These are phyloP conservation scores for Nepenthes alata DNA, from an alignment of 179 eudicot species.

Conservation along the genomic window DNA sequence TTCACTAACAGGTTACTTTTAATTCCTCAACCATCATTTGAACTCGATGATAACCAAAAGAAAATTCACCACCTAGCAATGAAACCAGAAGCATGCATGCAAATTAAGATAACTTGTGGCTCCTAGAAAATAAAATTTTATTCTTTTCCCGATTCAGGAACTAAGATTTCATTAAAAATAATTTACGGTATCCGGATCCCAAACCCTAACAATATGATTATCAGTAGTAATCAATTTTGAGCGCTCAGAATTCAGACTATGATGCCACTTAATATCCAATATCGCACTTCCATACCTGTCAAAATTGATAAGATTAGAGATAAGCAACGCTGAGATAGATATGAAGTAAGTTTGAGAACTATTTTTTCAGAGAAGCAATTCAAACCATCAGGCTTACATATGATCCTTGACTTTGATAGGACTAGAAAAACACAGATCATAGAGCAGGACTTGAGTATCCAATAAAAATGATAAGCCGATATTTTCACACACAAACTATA, in stretches of 20 bases:
- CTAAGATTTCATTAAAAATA: neutral
- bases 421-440: conserved; percentile 79
- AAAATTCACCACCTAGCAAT: neutral
- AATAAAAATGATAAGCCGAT: conserved; percentile 6
- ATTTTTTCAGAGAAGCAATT: conserved; percentile 2
- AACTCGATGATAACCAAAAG: neutral
- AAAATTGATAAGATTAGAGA: conserved; percentile 4
- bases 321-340: neutral
- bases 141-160: neutral
- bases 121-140: neutral
- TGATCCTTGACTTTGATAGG: conserved; percentile 89
- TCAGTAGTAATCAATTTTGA: conserved; percentile 73
- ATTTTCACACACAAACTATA: neutral
- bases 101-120: neutral
- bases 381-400: conserved; percentile 44
- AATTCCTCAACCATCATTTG: no score
- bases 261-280: conserved; percentile 85
- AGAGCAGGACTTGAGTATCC: conserved; percentile 58
- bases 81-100: no score
- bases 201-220: conserved; percentile 67
- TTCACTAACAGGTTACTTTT: no score
- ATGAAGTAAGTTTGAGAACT: neutral
- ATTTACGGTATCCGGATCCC: conserved; percentile 95
- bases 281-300: conserved; percentile 88
- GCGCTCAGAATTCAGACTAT: conserved; percentile 52